Base-by-base conservation (phyloP, 2,329 filamentous ascomycete species). In the Plectosphaerella plurivora region DNA sequence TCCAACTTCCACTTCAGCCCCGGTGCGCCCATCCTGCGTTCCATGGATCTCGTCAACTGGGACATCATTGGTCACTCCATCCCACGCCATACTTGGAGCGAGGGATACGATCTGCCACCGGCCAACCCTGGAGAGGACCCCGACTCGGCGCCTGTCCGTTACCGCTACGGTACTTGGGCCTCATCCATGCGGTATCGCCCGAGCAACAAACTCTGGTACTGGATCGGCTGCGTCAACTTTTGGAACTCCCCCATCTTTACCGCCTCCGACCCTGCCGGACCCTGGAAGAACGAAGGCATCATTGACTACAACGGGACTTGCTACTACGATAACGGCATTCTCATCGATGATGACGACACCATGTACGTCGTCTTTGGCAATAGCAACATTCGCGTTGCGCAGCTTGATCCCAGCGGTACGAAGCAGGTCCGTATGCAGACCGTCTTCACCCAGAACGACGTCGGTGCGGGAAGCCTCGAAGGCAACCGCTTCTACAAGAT, bases 281-380 rank as follows among this genome's bases (percentile, higher is more conserved):
- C 74, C 0, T 80, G 76, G 76, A 41, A 68, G 55, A 10, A 65
- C 71, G 45, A 56, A 36, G 66, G 63, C 2, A 69, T 61, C 11
- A 63, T 73, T 15, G 63, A 64, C 7, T 41, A n/a, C 12, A 41
- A 53, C 22, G 67, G 64, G 1, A 69, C 61, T 1, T 84, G 80
- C 62, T 82, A 79, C 59, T 84, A 84, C 57, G 81, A 84, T 61
- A 73, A 68, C 16, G 79, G 82, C 0, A 62, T 84, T 0, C 61
- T 84, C 15, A 73, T 84, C 35, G 81, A 84, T 47, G 77, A 81
- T 22, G 73, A 83, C 28, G 81, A 83, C 53, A 78, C 73, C 1
- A 78, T 83, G 71, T 84, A 83, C 49, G 74, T 84, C 0, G 77
- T 73, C 0, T 82, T 81, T 57, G 81, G 79, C 5, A 73, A 69